phyloP scores from a whole-genome alignment of 2,329 filamentous ascomycete genomes.

The Microcera coccophila region DNA sequence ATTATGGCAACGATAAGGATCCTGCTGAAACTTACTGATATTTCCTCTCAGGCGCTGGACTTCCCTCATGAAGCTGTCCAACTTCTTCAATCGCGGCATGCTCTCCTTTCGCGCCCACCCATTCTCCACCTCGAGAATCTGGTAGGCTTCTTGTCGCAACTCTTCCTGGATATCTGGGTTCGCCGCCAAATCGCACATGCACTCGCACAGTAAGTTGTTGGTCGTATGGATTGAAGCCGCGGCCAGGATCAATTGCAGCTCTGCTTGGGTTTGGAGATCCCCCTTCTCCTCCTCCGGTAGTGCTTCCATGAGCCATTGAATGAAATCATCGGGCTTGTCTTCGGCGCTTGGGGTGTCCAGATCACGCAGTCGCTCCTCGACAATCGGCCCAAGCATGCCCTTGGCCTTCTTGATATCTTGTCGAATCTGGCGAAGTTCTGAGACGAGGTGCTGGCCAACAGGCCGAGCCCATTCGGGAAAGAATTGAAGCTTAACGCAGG shows the following conservation, averaged over 20 bases:
- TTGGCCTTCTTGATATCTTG: slow-evolving; percentile 41
- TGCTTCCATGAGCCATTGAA: slow-evolving; percentile 43
- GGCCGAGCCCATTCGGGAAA: slow-evolving; percentile 50
- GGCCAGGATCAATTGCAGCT: slow-evolving; percentile 43
- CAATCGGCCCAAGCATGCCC: slow-evolving; percentile 42
- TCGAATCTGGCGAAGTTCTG: slow-evolving; percentile 44
- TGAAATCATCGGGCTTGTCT: slow-evolving; percentile 38
- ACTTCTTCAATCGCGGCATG: slow-evolving; percentile 42
- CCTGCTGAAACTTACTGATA: slow-evolving; percentile 35
- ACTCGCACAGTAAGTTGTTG: slow-evolving; percentile 43
- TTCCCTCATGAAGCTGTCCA: slow-evolving; percentile 50
- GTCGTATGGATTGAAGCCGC: slow-evolving; percentile 46
- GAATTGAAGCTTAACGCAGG: slow-evolving; percentile 48
- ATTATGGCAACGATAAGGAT: background rate
- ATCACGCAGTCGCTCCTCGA: slow-evolving; percentile 43
- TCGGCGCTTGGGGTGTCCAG: slow-evolving; percentile 36
- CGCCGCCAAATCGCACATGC: slow-evolving; percentile 48
- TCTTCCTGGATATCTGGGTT: slow-evolving; percentile 46
- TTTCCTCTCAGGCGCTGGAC: slow-evolving; percentile 39
- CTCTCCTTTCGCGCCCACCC: slow-evolving; percentile 42
- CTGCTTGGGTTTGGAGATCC: slow-evolving; percentile 37
- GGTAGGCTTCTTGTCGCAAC: slow-evolving; percentile 46
- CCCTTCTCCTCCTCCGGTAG: slow-evolving; percentile 37
- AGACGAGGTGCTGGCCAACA: slow-evolving; percentile 43
- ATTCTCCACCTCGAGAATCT: slow-evolving; percentile 39